Percentiles rank a stretch among this genome's conserved stretches.
Evolutionary conservation across 2,329 filamentous ascomycete genomes (phyloP).

Genomic region (Hypoxylon sp.): DNA sequence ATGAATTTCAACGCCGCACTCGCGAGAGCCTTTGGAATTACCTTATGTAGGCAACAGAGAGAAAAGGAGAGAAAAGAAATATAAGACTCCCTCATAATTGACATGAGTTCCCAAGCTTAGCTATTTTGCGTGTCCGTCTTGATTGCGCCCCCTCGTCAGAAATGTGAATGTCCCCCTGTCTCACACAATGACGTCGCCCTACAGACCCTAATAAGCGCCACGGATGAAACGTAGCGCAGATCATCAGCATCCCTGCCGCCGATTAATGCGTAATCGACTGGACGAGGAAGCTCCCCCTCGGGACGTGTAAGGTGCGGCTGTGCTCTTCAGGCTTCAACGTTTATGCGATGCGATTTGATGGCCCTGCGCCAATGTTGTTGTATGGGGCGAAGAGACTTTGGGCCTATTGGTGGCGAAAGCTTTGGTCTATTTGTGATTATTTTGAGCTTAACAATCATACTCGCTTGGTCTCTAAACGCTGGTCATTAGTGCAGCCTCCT

Average conservation of each 20-base stretch:
- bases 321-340: conserved; percentile 26
- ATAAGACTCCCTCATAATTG: conserved; percentile 4
- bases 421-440: background rate
- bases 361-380: conserved; percentile 1
- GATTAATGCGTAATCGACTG: conserved; percentile 41
- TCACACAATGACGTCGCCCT: conserved; percentile 37
- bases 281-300: conserved; percentile 8
- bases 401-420: background rate
- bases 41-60: too few relatives aligned
- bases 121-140: background rate
- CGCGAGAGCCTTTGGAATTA: background rate
- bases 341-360: conserved; percentile 21
- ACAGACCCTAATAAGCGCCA: conserved; percentile 32
- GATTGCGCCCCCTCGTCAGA: conserved; percentile 5
- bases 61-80: conserved; percentile 3
- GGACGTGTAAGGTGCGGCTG: conserved; percentile 30
- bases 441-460: too few relatives aligned
- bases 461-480: background rate
- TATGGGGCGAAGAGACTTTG: conserved; percentile 8
- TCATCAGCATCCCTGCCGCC: conserved; percentile 30
- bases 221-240: conserved; percentile 38
- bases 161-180: conserved; percentile 15
- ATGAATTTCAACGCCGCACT: background rate
- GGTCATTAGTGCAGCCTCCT: background rate
- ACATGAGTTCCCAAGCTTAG: conserved; percentile 4